Conservation (phyloP, 208 protist genomes). For the Trichomonas vaginalis region DNA sequence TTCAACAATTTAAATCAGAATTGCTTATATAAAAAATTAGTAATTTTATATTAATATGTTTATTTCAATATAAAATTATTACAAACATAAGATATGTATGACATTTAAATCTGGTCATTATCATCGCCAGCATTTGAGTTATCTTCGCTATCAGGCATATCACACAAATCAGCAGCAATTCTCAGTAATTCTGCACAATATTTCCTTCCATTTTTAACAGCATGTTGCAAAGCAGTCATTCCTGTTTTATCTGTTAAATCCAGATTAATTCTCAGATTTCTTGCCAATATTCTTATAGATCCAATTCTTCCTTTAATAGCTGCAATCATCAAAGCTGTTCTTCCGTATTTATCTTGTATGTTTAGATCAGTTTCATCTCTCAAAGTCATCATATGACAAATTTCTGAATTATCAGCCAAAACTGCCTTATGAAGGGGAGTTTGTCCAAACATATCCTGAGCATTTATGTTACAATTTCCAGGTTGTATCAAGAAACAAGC, state of each 20-base stretch:
- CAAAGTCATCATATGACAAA: neutral
- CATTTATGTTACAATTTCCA: neutral
- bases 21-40: too few relatives aligned
- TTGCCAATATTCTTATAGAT: neutral
- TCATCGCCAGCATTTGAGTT: neutral
- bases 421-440: neutral
- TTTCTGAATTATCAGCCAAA: neutral
- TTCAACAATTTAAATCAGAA: too few relatives aligned
- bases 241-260: neutral
- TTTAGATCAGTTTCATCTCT: neutral
- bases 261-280: neutral
- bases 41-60: too few relatives aligned
- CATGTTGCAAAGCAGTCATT: neutral
- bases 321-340: neutral
- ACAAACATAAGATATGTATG: too few relatives aligned
- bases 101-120: too few relatives aligned
- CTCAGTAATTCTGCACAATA: neutral
- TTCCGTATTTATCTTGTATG: neutral
- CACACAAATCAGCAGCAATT: neutral
- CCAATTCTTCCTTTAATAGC: neutral
- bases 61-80: too few relatives aligned
- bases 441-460: neutral
- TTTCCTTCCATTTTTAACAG: neutral
- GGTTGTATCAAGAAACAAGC: neutral
- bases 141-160: neutral